Base-by-base conservation (phyloP, 805 yeast species). In the Candida methanosorbosa region DNA sequence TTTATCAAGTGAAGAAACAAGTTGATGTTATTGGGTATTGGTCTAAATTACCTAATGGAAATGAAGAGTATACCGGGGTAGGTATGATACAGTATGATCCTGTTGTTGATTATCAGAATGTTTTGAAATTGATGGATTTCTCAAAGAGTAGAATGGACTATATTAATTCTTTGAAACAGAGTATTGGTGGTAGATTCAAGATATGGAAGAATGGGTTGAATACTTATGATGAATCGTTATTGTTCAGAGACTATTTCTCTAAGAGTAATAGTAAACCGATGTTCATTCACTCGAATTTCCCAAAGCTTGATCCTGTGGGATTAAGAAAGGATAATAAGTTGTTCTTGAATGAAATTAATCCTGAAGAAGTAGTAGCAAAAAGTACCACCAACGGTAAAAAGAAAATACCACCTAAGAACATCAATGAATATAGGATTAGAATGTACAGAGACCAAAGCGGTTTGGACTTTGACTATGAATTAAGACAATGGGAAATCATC, bases 71-170 rank as follows among this genome's bases (percentile, higher is more conserved):
- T 43, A 51, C 56, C 9, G 79, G 79, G 5, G 70, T 72, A 17
- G 78, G 74, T 4, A 72, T 73, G 78, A 70, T 75, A 7, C 79
- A 73, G 41, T 66, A 57, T 42, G 72, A 72, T 41, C 78, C 78
- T 0, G 58, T 61, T 1, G 56, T 54, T 21, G 78, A 72, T 43
- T 62, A 35, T 29, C 17, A 45, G 9, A 47, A 49, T 28, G 36
- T 44, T 13, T 37, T 37, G 7, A 21, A 40, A n/a, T 55, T 43
- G 40, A 23, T 38, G 14, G 31, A 34, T 17, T 48, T 31, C 52
- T 49, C 46, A 9, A 32, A 34, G 14, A 29, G 19, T 26, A 32
- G 37, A 21, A 15, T 29, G 11, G 26, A 35, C 18, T 27, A 32
- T 14, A 29, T 25, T 19, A 19, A 41, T 21, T 21, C 30, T 18